Conservation (phyloP, 2,329 filamentous ascomycete genomes). For the Aureobasidium pullulans region DNA sequence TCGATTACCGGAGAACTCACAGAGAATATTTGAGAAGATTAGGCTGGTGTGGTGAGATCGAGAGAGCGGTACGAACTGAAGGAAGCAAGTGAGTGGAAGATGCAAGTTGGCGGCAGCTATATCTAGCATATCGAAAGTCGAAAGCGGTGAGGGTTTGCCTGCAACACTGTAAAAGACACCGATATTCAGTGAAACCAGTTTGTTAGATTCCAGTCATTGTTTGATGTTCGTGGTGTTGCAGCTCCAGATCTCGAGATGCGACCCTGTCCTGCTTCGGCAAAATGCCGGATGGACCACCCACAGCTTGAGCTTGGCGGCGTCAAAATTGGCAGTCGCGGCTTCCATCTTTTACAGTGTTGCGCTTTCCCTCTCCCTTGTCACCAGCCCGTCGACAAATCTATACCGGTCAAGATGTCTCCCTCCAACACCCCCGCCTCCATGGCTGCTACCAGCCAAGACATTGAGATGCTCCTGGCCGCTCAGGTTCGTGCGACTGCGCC, state of each 20-base stretch:
- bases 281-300: not conserved
- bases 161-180: too few relatives aligned
- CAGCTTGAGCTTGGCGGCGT: not conserved
- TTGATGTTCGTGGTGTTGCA: too few relatives aligned
- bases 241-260: not conserved
- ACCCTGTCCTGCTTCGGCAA: not conserved
- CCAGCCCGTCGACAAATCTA: conserved; percentile 16
- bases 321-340: not conserved
- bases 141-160: too few relatives aligned
- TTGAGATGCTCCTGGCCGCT: conserved; percentile 98
- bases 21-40: too few relatives aligned
- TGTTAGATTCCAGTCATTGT: too few relatives aligned
- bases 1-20: too few relatives aligned
- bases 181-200: too few relatives aligned
- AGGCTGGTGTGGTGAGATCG: too few relatives aligned
- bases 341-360: conserved; percentile 2
- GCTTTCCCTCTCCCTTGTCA: conserved; percentile 14
- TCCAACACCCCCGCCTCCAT: conserved; percentile 89
- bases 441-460: conserved; percentile 96
- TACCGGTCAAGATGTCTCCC: conserved; percentile 74
- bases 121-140: too few relatives aligned
- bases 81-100: too few relatives aligned
- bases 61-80: too few relatives aligned
- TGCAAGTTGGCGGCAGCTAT: too few relatives aligned
- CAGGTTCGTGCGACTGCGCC: conserved; percentile 12